Base-by-base conservation (phyloP, 495 filamentous ascomycete species). In the Copromyces sp. region DNA sequence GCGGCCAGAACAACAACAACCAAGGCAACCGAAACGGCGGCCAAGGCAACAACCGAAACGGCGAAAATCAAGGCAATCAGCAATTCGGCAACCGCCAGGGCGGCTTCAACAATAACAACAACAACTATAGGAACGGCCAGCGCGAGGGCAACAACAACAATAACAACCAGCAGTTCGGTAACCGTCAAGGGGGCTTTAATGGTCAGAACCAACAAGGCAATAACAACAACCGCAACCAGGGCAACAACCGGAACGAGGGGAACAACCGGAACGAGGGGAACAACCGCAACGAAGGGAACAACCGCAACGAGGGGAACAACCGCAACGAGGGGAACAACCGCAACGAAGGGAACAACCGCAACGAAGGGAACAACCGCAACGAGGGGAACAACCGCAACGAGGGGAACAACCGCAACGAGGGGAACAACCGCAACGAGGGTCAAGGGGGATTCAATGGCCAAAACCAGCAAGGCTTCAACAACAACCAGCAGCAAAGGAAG, bases 1-100 rank as follows among this genome's bases (percentile, higher is more conserved):
- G 73, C 69, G 16, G 73, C 3, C 68, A 72, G 53, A 69, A 69
- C 39, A 73, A 73, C 69, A 71, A 75, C 72, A 17, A 70, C 61
- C 3, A 37, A 24, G 70, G 69, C 74, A 35, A 65, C 44, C 74
- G 72, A 69, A 39, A 75, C 32, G 74, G 76, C 16, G 74, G 24
- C 35, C 20, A 61, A 24, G 70, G 69, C 45, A 74, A 74, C 74
- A 35, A 65, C 44, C 74, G 72, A 69, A 39, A 75, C 32, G 74
- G 76, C 16, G 74, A 74, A 17, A 74, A 75, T 40, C 73, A 8
- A 40, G 39, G 39, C 8, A 40, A 40, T 74, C 70, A 47, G 68
- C 7, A 74, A 70, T 16, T 75, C 69, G 73, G 9, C 75, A 35
- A 45, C 39, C 38, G 69, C 42, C 35, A 53, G 20, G 68, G 24